A percentile compares a stretch with the other conserved stretches of the same genome.
Conservation (phyloP, 768 basidiomycete genomes). For the Phlebiopsis flavidoalba region DNA sequence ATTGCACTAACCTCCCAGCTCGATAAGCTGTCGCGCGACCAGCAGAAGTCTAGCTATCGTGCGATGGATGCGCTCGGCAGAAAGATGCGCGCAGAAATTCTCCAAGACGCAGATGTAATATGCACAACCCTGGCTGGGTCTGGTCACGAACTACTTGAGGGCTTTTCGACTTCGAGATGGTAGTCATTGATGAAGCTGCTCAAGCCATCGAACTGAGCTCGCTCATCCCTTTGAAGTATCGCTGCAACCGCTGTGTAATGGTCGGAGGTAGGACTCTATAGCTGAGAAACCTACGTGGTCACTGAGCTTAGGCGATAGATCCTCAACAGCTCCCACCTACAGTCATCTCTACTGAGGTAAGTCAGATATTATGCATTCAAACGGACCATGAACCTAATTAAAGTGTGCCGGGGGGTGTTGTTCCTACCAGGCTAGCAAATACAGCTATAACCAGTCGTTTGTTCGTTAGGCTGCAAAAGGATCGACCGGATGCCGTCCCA, state of each 20-base stretch:
- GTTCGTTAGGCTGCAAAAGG: conserved; percentile 86
- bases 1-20: conserved; percentile 61
- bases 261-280: conserved; percentile 62
- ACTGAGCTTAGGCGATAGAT: conserved; percentile 35
- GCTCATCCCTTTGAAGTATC: conserved; percentile 90
- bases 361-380: conserved; percentile 19
- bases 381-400: not conserved
- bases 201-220: conserved; percentile 95
- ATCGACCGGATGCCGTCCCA: conserved; percentile 81
- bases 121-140: conserved; percentile 92
- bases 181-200: conserved; percentile 97
- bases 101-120: conserved; percentile 87
- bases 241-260: conserved; percentile 79
- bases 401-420: no score
- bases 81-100: conserved; percentile 66
- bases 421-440: conserved; percentile 52
- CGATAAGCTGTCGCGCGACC: conserved; percentile 76
- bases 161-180: conserved; percentile 88
- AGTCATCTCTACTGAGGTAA: conserved; percentile 59
- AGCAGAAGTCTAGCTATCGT: conserved; percentile 73
- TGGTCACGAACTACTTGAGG: conserved; percentile 81
- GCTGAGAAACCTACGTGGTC: not conserved
- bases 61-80: conserved; percentile 80
- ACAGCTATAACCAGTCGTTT: conserved; percentile 85
- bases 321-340: conserved; percentile 97